These are phyloP conservation scores for Nannochloris sp. DNA, from an alignment of 139 green algal species.

Conservation along the genomic window DNA sequence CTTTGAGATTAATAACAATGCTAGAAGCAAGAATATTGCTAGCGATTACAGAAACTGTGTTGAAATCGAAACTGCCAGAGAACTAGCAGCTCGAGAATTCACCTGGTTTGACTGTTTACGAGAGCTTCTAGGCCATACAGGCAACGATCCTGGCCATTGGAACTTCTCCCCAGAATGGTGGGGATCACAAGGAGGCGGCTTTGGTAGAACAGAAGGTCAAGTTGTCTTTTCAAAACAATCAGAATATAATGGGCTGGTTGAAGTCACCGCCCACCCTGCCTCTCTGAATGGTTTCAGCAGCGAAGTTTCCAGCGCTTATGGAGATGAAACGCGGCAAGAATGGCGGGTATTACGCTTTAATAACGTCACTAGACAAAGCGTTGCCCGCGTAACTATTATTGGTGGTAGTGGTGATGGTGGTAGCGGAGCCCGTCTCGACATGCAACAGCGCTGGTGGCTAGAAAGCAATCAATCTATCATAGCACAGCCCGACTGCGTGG, in stretches of 20 bases:
- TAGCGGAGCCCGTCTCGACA: no score
- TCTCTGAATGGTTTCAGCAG: not conserved
- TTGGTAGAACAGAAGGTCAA: constrained; percentile 29
- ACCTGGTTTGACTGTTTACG: no score
- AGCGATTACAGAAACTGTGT: no score
- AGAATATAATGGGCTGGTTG: constrained; percentile 32
- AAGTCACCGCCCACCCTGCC: constrained; percentile 36
- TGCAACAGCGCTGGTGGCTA: no score
- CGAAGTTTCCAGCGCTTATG: not conserved
- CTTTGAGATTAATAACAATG: no score
- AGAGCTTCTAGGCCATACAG: constrained; percentile 19
- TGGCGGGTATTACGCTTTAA: constrained; percentile 62
- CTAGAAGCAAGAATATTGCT: no score
- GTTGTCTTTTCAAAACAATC: constrained; percentile 24
- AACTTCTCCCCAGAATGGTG: constrained; percentile 47
- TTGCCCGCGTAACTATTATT: constrained; percentile 41
- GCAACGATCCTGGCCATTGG: constrained; percentile 41
- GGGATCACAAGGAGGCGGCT: constrained; percentile 44
- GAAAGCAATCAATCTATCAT: no score
- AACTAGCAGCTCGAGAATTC: no score
- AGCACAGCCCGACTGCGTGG: constrained; percentile 43
- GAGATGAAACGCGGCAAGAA: constrained; percentile 18
- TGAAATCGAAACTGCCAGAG: no score
- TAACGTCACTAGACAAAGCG: constrained; percentile 42
- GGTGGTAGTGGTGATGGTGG: no score